These are phyloP conservation scores for Alternaria solani DNA, from an alignment of 2,329 filamentous ascomycete species.

Conservation along the genomic window DNA sequence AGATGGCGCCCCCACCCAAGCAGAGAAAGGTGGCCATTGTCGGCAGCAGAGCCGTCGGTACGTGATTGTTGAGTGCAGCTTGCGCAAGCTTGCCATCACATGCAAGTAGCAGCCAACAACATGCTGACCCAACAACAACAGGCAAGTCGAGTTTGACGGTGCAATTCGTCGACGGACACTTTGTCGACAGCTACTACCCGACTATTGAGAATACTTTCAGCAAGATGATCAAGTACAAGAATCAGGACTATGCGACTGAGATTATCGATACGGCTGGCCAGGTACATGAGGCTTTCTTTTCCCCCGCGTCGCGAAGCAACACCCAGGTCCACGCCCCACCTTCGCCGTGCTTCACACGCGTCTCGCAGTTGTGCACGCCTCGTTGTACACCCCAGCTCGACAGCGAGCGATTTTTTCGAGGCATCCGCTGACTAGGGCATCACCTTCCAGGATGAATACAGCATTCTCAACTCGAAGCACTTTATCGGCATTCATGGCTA, in stretches of 20 bases:
- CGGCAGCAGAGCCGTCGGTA: conserved; percentile 90
- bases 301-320: conserved; percentile 23
- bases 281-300: conserved; percentile 60
- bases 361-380: background rate
- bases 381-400: background rate
- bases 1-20: conserved; percentile 74
- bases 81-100: conserved; percentile 24
- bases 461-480: conserved; percentile 96
- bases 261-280: conserved; percentile 98
- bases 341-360: conserved; percentile 10
- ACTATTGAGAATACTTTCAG: conserved; percentile 99
- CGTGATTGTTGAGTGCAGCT: conserved; percentile 41
- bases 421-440: conserved; percentile 32
- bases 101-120: conserved; percentile 14
- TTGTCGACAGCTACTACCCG: conserved; percentile 98
- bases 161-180: conserved; percentile 96
- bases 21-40: conserved; percentile 96
- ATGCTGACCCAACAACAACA: conserved; percentile 52
- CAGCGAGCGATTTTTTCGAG: conserved; percentile 8
- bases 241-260: conserved; percentile 92
- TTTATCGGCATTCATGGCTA: conserved; percentile 99
- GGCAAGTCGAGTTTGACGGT: conserved; percentile 98
- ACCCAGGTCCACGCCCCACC: conserved; percentile 26
- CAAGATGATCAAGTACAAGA: conserved; percentile 91
- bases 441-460: conserved; percentile 84